Conservation (phyloP, 2,329 filamentous ascomycete genomes). For the Pseudogymnoascus sp. region DNA sequence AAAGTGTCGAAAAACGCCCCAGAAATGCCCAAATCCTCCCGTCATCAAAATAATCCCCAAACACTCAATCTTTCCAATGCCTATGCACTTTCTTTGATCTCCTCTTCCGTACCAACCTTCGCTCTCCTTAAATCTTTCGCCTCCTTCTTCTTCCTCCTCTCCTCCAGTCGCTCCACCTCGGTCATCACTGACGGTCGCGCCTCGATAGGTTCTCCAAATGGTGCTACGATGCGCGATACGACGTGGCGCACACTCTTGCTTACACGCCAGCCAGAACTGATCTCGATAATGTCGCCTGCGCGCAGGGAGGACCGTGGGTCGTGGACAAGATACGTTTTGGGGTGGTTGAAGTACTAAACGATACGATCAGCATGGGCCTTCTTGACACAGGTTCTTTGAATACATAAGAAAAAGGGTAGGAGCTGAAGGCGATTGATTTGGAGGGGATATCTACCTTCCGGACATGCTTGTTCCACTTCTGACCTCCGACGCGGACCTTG, state of each 20-base stretch:
- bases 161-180: slow-evolving; percentile 49
- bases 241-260: slow-evolving; percentile 63
- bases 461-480: slow-evolving; percentile 63
- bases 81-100: slow-evolving; percentile 20
- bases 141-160: slow-evolving; percentile 45
- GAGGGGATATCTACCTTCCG: slow-evolving; percentile 49
- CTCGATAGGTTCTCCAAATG: slow-evolving; percentile 54
- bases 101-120: slow-evolving; percentile 23
- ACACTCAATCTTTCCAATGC: not conserved
- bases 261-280: slow-evolving; percentile 56
- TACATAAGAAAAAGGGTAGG: not conserved
- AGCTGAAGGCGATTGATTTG: not conserved
- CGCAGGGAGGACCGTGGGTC: slow-evolving; percentile 67
- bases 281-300: slow-evolving; percentile 66
- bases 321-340: slow-evolving; percentile 61
- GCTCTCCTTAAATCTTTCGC: slow-evolving; percentile 47
- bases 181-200: slow-evolving; percentile 58
- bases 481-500: slow-evolving; percentile 63
- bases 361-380: not conserved
- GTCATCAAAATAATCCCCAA: not conserved
- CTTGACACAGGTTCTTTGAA: not conserved
- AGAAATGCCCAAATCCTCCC: not conserved
- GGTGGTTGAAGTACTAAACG: slow-evolving; percentile 54
- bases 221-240: slow-evolving; percentile 65
- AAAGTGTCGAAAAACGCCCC: not conserved